Evolutionary conservation across 1,284 basidiomycete species (phyloP), one percentile per base, ranked within the genome.

Genomic region (Malassezia brasiliensis): DNA sequence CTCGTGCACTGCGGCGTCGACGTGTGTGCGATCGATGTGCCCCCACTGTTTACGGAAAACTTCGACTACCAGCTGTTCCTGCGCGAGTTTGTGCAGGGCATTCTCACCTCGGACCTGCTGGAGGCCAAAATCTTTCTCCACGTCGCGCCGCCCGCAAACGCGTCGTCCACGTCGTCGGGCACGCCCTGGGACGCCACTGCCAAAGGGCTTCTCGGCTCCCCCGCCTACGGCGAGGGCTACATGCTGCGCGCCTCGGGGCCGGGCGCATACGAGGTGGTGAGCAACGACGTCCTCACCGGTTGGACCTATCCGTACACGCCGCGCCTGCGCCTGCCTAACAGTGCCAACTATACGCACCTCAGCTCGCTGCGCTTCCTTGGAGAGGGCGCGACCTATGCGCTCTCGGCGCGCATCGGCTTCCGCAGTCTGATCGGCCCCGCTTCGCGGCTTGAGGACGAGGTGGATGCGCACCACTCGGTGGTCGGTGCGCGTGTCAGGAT

Each of bases 1-100:
- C 78, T 90, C 42, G 83, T 90, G 54, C 88, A 90, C 72, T 90
- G 88, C 70, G 83, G 82, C 35, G 66, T 74, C 47, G 68, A 74
- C 52, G 61, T 74, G 30, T 74, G 72, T 65, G 88, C 88, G n/a
- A 84, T 87, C 28, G 87, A 90, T 78, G 87, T 86, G 19, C 90
- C 90, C 0, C 93, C 91, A 0, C 77, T 96, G 5, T 98, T 96
- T 78, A 91, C 94, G 67, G 94, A 98, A 76, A 98, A 98, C 77
- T 99, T 99, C 74, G 94, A 98, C 77, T 98, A 94, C 73, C 85
- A 86, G 45, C 87, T 90, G 75, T 81, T 96, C 60, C 83, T 90
- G 53, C 80, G 83, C 62, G 90, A 98, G 76, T 96, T 98, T 71
- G 87, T 98, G 22, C 87, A 90, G 67, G 93, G 93, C n/a, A 83